Evolutionary conservation across 495 filamentous ascomycete genomes (phyloP).

Genomic region (Xylaria venustula): DNA sequence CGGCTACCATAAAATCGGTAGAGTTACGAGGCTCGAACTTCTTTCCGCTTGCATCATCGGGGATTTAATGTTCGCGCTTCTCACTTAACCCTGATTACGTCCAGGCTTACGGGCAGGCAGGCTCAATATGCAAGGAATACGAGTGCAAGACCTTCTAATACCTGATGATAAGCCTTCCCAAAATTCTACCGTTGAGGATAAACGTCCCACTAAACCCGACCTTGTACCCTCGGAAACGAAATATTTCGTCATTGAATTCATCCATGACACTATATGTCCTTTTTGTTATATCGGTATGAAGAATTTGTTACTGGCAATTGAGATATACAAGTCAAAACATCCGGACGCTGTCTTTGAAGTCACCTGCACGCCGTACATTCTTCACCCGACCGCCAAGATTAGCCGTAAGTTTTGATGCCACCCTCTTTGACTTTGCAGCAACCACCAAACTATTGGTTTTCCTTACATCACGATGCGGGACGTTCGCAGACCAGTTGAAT

Average conservation of each 20-base stretch:
- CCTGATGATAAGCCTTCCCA: constrained; percentile 7
- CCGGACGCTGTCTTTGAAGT: constrained; percentile 63
- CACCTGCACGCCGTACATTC: constrained; percentile 73
- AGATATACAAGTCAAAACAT: constrained; percentile 52
- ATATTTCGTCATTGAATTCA: constrained; percentile 67
- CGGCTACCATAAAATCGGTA: neutral
- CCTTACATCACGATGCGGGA: neutral
- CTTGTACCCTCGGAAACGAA: constrained; percentile 15
- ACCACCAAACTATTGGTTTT: neutral
- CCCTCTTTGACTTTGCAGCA: neutral
- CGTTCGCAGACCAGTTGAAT: neutral
- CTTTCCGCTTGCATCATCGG: neutral
- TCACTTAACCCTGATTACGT: neutral
- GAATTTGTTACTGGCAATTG: constrained; percentile 67
- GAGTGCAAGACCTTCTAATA: constrained; percentile 15
- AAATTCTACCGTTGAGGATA: neutral
- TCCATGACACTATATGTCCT: constrained; percentile 77
- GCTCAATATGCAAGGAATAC: constrained; percentile 11
- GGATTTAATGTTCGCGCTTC: neutral
- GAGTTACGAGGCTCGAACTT: neutral
- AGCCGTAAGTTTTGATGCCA: constrained; percentile 12
- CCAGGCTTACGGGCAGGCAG: neutral
- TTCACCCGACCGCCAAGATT: constrained; percentile 58
- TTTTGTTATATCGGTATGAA: constrained; percentile 83
- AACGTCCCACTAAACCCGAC: neutral